Evolutionary conservation across 805 yeast genomes (phyloP).

Genomic region (Osmozyma mogii): DNA sequence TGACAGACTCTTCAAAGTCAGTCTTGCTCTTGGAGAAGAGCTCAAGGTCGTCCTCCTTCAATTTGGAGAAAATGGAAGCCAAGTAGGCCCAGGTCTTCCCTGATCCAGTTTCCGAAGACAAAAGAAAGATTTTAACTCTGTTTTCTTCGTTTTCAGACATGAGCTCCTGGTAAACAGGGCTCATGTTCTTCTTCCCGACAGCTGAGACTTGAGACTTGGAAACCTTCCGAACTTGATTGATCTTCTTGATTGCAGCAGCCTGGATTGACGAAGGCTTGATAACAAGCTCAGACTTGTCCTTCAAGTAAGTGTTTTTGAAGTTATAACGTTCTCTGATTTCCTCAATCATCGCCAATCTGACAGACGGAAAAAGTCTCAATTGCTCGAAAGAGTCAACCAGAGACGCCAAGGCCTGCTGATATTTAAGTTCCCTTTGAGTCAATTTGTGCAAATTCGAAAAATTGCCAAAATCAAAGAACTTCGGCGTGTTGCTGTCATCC

Average conservation of each 20-base stretch:
- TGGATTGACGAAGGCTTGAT: constrained; percentile 76
- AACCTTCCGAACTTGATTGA: constrained; percentile 37
- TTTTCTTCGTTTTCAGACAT: constrained; percentile 21
- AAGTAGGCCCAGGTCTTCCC: constrained; percentile 94
- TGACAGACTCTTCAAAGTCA: constrained; percentile 16
- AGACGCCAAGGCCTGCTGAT: constrained; percentile 15
- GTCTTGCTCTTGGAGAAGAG: constrained; percentile 13
- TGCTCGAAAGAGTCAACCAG: constrained; percentile 61
- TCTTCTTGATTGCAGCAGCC: constrained; percentile 56
- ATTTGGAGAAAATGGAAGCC: constrained; percentile 62
- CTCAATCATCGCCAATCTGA: constrained; percentile 50
- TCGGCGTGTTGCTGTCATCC: constrained; percentile 4
- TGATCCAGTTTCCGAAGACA: constrained; percentile 96
- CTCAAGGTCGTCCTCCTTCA: constrained; percentile 48
- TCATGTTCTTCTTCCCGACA: constrained; percentile 8
- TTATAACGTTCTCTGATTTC: constrained; percentile 40
- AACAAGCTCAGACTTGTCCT: constrained; percentile 21
- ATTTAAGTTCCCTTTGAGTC: constrained; percentile 10
- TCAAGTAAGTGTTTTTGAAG: constrained; percentile 25
- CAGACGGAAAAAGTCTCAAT: constrained; percentile 57
- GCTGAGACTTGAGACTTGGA: constrained; percentile 14
- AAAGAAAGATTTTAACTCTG: constrained; percentile 51
- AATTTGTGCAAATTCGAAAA: constrained; percentile 16
- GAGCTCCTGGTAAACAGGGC: constrained; percentile 19
- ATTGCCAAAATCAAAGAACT: constrained; percentile 15